Base-by-base conservation (phyloP, 2,329 filamentous ascomycete genomes). In the Gyromitra esculenta region DNA sequence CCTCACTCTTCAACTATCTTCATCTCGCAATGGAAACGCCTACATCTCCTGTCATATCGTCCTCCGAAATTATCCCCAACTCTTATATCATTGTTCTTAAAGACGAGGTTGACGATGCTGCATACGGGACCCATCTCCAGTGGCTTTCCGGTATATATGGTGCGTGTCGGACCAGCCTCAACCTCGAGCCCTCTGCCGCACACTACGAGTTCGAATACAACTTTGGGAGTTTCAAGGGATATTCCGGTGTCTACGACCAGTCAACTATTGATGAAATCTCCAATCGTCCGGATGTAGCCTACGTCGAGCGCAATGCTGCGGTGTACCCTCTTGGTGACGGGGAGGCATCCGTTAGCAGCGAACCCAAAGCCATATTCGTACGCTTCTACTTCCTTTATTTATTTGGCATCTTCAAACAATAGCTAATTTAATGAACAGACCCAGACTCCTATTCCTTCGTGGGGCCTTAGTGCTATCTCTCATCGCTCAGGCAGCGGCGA, bases 41-140 rank as follows among this genome's bases (percentile, higher is more conserved):
- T 21, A 21, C 18, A 21, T 21, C 18, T 21, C 18, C 18, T 21
- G 18, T 21, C 18, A 21, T 21, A 21, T 21, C 18, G 18, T 21
- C 18, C 1, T 21, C 18, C 45, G 59, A 57, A 7, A 70, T 65
- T 11, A 77, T 79, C 39, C 75, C 77, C 2, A 67, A 79, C 69
- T 45, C 60, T 21, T 79, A 78, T 62, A 79, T 79, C 48, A 65
- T 79, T 43, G 62, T 75, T 56, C 73, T 79, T 25, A 79, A 79
- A 48, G 11, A 50, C 8, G 52, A 64, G 11, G 37, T 73, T n/a
- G 56, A 59, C 4, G 65, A 79, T 3, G 31, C n/a, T 39, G 59
- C 31, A 21, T 21, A 21, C 18, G 18, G 18, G 18, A 21, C 18
- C 18, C 18, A 21, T 21, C 18, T 21, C 18, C 18, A 21, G 18